Base-by-base conservation (phyloP, 208 protist genomes). In the Jaenimonas drosophilae region DNA sequence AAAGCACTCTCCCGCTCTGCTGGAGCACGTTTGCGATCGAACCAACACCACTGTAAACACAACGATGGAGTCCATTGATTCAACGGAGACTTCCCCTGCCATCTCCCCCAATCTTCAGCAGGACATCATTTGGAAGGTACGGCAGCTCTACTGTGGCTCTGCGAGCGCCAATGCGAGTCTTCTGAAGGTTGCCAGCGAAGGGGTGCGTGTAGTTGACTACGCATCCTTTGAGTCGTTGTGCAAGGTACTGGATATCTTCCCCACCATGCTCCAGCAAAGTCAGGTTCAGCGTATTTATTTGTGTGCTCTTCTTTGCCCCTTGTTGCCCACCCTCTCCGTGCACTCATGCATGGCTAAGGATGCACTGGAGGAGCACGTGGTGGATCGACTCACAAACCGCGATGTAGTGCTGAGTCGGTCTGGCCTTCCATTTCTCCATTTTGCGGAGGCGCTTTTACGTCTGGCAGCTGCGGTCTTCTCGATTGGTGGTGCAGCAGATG, bases 401-500 rank as follows among this genome's bases (percentile, higher is more conserved):
- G n/a, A n/a, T n/a, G n/a, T n/a, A n/a, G n/a, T n/a, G n/a, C 46
- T 27, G 23, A 49, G 48, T 6, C 59, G 62, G 42, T 56, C 50
- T 23, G 71, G 46, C 14, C 48, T 91, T 2, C 49, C 68, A 0
- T 91, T 72, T 47, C 16, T 71, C 24, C 42, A 56, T 36, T 91
- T 91, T 56, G 59, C 78, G 11, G 76, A 91, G 39, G 60, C 69
- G 1, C 79, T 88, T 60, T 60, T 75, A n/a, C 76, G 82, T 11
- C 68, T 91, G 1, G 77, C 70, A 19, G 53, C 87, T 49, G 81
- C 70, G 0, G 68, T 67, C n/a, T 91, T 91, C 52, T 59, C 61
- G 1, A n/a, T n/a, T n/a, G n/a, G 48, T 7, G 60, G 56, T 28
- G 31, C 19, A 3, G 49, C 49, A 14, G 69, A 84, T 29, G 31